These are phyloP conservation scores for Colletotrichum euphorbiae DNA, from an alignment of 2,329 filamentous ascomycete species.

Conservation along the genomic window DNA sequence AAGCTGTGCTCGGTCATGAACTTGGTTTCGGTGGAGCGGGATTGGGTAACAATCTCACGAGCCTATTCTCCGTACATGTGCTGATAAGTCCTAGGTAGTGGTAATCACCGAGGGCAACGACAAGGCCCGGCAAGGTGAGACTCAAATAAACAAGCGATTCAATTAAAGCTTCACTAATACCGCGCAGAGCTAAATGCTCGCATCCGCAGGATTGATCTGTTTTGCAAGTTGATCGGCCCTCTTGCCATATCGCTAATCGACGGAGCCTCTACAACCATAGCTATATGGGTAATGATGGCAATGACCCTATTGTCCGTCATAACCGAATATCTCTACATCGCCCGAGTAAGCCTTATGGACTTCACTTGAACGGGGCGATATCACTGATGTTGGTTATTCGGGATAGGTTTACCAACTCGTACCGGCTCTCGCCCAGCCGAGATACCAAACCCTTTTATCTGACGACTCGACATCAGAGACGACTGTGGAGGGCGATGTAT, in stretches of 20 bases:
- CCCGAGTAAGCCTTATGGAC: conserved; percentile 47
- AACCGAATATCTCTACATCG: conserved; percentile 63
- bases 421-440: conserved; percentile 20
- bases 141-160: background rate
- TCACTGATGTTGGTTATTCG: background rate
- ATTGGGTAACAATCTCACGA: conserved; percentile 4
- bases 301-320: conserved; percentile 60
- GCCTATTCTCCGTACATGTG: background rate
- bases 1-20: conserved; percentile 26
- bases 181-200: conserved; percentile 58
- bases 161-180: background rate
- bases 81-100: conserved; percentile 49
- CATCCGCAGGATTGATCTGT: conserved; percentile 69
- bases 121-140: conserved; percentile 41
- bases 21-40: conserved; percentile 14
- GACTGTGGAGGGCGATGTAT: background rate
- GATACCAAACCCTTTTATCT: background rate
- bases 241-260: conserved; percentile 63
- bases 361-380: background rate
- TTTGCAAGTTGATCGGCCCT: conserved; percentile 68
- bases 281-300: conserved; percentile 59
- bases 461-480: background rate
- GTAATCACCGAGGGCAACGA: conserved; percentile 59
- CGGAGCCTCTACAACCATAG: conserved; percentile 55
- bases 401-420: conserved; percentile 44